These are phyloP conservation scores for Syzygium grande DNA, from an alignment of 345 rosid species.

Conservation along the genomic window DNA sequence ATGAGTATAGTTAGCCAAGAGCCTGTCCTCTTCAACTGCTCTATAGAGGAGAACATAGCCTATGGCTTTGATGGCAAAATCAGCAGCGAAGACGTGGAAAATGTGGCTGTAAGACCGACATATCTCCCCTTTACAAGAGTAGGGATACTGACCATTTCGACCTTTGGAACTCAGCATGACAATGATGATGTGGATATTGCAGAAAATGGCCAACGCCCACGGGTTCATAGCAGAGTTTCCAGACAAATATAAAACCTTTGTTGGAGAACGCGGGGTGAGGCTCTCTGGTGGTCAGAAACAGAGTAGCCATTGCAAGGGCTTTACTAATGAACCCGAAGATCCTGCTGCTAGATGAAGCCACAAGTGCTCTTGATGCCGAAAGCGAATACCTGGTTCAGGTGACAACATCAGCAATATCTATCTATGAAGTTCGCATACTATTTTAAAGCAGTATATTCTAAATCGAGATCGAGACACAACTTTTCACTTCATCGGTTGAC, in stretches of 20 bases:
- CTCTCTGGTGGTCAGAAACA: conserved; percentile 96
- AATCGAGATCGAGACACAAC: background rate
- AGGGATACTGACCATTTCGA: background rate
- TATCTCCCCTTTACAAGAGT: background rate
- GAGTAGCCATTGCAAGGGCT: conserved; percentile 78
- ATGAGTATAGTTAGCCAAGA: conserved; percentile 92
- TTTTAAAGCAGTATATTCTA: background rate
- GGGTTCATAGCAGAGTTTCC: conserved; percentile 72
- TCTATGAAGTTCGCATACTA: too few relatives aligned
- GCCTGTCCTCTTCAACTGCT: conserved; percentile 67
- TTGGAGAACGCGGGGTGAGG: conserved; percentile 83
- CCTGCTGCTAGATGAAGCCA: conserved; percentile 84
- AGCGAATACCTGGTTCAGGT: conserved; percentile 95
- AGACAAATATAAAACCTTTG: conserved; percentile 61
- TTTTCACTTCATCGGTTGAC: background rate
- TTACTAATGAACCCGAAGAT: conserved; percentile 71
- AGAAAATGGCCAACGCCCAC: conserved; percentile 95
- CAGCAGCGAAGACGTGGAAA: conserved; percentile 43
- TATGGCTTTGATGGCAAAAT: conserved; percentile 68
- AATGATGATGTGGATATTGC: background rate
- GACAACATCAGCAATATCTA: background rate
- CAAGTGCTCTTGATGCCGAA: conserved; percentile 93
- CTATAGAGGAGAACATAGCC: conserved; percentile 48
- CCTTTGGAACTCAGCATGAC: background rate
- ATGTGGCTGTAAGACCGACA: conserved; percentile 47